These are phyloP conservation scores for Sclerospora graminicola DNA, from an alignment of 352 stramenopile species.

Conservation along the genomic window DNA sequence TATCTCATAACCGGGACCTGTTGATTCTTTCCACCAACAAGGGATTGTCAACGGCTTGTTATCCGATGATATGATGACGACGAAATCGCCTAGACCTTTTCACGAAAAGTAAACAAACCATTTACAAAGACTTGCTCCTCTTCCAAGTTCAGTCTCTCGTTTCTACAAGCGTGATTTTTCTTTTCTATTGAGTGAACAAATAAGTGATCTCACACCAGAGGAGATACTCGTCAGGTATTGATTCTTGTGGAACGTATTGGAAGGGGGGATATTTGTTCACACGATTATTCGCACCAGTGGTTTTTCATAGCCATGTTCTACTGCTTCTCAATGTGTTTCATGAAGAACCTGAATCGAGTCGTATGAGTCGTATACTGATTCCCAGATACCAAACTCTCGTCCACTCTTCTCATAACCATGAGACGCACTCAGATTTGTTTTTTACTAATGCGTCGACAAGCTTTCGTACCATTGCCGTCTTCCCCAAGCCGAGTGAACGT, in stretches of 20 bases:
- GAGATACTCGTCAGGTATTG: conserved; percentile 26
- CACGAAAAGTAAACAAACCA: conserved; percentile 8
- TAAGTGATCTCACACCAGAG: conserved; percentile 10
- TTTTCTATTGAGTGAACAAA: conserved; percentile 16
- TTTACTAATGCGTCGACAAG: conserved; percentile 13
- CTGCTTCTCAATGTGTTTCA: conserved; percentile 40
- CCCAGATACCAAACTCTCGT: conserved; percentile 62
- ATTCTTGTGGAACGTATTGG: conserved; percentile 29
- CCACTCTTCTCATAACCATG: no score
- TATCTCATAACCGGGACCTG: no score
- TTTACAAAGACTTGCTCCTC: conserved; percentile 7
- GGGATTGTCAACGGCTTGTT: no score
- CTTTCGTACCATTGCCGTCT: conserved; percentile 45
- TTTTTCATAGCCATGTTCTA: conserved; percentile 38
- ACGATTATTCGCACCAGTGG: conserved; percentile 31
- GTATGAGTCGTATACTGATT: conserved; percentile 41
- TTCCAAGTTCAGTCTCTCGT: conserved; percentile 6
- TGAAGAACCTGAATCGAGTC: no score
- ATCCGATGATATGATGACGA: no score
- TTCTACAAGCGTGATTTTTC: conserved; percentile 25
- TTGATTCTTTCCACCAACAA: conserved; percentile 22
- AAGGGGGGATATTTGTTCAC: conserved; percentile 31
- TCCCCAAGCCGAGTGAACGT: conserved; percentile 43
- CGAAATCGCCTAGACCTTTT: no score
- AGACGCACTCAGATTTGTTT: no score